These are phyloP conservation scores for Neurospora africana DNA, from an alignment of 495 filamentous ascomycete genomes.

Conservation along the genomic window DNA sequence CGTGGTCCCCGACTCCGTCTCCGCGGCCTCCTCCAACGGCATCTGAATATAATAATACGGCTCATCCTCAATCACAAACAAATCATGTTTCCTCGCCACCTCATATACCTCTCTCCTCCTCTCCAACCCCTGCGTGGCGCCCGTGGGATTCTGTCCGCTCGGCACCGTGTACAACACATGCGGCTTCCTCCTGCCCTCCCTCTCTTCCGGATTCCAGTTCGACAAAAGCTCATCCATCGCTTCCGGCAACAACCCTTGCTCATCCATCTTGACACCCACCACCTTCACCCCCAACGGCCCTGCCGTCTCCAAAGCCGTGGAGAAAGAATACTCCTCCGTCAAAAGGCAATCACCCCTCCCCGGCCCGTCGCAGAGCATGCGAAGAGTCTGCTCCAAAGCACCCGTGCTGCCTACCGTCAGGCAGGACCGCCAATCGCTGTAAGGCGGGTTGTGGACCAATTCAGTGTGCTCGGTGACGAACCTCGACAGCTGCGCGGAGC, in stretches of 20 bases:
- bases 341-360: conserved; percentile 59
- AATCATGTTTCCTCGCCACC: conserved; percentile 68
- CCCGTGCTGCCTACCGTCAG: conserved; percentile 70
- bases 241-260: conserved; percentile 60
- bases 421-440: conserved; percentile 72
- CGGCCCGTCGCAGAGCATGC: conserved; percentile 59
- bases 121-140: conserved; percentile 60
- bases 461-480: conserved; percentile 93
- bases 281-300: conserved; percentile 64
- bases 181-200: conserved; percentile 56
- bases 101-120: conserved; percentile 63
- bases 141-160: conserved; percentile 87
- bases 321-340: conserved; percentile 80
- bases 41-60: conserved; percentile 98
- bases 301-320: conserved; percentile 71
- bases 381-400: conserved; percentile 62
- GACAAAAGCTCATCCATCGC: conserved; percentile 54
- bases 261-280: conserved; percentile 66
- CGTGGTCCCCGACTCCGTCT: conserved; percentile 32
- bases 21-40: conserved; percentile 45
- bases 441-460: conserved; percentile 62
- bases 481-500: conserved; percentile 74
- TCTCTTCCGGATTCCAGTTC: conserved; percentile 50
- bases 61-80: conserved; percentile 89
- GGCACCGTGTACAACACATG: conserved; percentile 73